A percentile compares a stretch with the other conserved stretches of the same genome.
phyloP scores from a whole-genome alignment of 495 filamentous ascomycete species.

The Hyaloscypha hepaticicola region DNA sequence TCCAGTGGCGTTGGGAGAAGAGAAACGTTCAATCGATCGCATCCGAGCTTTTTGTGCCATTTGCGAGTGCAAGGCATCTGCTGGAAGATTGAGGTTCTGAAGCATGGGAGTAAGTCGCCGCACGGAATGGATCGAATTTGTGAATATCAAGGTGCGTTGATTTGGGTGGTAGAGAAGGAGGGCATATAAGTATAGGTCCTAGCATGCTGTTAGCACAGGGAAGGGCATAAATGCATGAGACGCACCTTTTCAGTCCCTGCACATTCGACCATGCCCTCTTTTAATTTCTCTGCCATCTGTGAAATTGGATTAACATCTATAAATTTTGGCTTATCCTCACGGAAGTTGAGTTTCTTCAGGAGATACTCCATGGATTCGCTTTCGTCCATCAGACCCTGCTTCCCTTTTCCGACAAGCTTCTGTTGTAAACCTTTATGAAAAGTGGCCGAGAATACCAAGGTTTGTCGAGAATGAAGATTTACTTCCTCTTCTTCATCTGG shows the following conservation, averaged over 20 bases:
- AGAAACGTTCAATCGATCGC: constrained; percentile 88
- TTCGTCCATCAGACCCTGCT: constrained; percentile 49
- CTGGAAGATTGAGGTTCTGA: constrained; percentile 76
- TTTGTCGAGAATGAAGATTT: constrained; percentile 59
- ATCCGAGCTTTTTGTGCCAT: constrained; percentile 98
- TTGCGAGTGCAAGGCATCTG: constrained; percentile 79
- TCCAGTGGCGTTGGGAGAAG: constrained; percentile 52
- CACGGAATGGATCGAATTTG: constrained; percentile 92
- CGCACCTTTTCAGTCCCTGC: constrained; percentile 84
- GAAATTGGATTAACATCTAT: constrained; percentile 84
- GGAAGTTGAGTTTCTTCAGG: constrained; percentile 84
- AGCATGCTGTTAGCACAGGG: constrained; percentile 5
- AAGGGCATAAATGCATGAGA: not conserved
- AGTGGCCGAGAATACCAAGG: constrained; percentile 93
- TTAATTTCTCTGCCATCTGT: constrained; percentile 82
- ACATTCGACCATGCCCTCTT: constrained; percentile 90
- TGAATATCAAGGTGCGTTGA: constrained; percentile 80
- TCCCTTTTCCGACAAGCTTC: constrained; percentile 77
- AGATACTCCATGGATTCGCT: constrained; percentile 90
- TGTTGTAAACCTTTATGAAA: constrained; percentile 89
- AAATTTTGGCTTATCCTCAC: constrained; percentile 71
- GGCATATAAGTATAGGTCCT: constrained; percentile 92
- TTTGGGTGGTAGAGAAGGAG: constrained; percentile 80
- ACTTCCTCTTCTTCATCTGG: constrained; percentile 39
- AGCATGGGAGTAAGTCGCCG: constrained; percentile 83